Base-by-base conservation (phyloP, 2,329 filamentous ascomycete genomes). In the Chrysoporthe cubensis region DNA sequence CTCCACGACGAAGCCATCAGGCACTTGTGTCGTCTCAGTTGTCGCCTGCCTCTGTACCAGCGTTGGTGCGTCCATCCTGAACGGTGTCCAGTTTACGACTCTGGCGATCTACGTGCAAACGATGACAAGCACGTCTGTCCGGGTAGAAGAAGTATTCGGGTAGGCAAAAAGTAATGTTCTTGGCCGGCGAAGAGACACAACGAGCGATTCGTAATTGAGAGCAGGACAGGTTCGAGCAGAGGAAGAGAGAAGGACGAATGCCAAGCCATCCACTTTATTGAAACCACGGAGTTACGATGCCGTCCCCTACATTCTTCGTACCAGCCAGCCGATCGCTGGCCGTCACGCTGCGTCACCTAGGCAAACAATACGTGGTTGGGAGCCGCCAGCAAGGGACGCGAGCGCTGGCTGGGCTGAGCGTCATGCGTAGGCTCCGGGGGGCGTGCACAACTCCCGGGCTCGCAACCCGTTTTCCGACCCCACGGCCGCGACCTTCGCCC, bases 1-100 rank as follows among this genome's bases (percentile, higher is more conserved):
- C 63, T 78, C 75, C 54, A 75, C 74, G 44, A 74, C 69, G 61
- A 72, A 75, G 44, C 75, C 74, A 59, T 75, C 71, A 57, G 68
- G 68, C 1, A 62, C 42, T 32, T 59, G 44, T n/a, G 66, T 64
- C 18, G 54, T 60, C 18, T 40, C n/a, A 21, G 65, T 59, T 7
- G 9, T 46, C 13, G 52, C 40, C 46, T 69, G 65, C 58, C 62
- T 46, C 62, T 65, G 62, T 61, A 54, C 62, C 63, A 67, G 42
- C 32, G 61, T 68, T 21, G 63, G 56, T 50, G 65, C 21, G 52
- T 64, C 65, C 50, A 64, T 65, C 26, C 18, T 67, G 50, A 56
- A 37, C 3, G 52, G 46, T 62, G 61, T 62, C 34, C 7, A 37
- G 11, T 21, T 11, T 16, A 21, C 42, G 44, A n/a, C 18, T 34